A percentile compares a stretch with the other conserved stretches of the same genome.
Evolutionary conservation across 2,329 filamentous ascomycete species (phyloP).

Genomic region (Colletotrichum trifolii): DNA sequence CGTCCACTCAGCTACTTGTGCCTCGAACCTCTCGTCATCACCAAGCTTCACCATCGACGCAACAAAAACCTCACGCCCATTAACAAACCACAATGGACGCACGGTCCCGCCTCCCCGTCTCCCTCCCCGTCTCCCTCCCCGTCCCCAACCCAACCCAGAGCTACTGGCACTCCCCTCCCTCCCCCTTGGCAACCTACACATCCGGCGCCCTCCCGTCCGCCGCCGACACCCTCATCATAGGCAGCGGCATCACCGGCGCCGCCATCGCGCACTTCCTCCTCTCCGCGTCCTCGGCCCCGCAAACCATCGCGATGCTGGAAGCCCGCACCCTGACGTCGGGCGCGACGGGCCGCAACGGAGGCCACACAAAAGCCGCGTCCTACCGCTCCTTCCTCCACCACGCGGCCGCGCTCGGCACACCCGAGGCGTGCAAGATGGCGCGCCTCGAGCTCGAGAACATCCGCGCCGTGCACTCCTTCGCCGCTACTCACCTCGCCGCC

Average conservation of each 20-base stretch:
- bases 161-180: conserved; percentile 59
- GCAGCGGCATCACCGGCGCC: conserved; percentile 65
- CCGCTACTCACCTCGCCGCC: conserved; percentile 49
- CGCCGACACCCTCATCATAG: conserved; percentile 63
- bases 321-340: conserved; percentile 61
- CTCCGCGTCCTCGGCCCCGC: conserved; percentile 13
- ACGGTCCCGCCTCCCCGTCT: conserved; percentile 25
- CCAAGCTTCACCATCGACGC: not conserved
- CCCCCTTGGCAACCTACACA: conserved; percentile 43
- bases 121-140: conserved; percentile 51
- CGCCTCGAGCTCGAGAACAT: conserved; percentile 65
- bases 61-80: not conserved
- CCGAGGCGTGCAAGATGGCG: conserved; percentile 61
- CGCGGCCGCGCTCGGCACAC: conserved; percentile 54
- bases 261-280: conserved; percentile 48
- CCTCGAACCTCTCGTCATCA: not conserved
- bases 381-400: conserved; percentile 63
- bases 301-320: conserved; percentile 58
- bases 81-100: conserved; percentile 17
- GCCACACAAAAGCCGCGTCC: conserved; percentile 60
- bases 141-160: conserved; percentile 54
- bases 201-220: conserved; percentile 45
- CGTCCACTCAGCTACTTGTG: not conserved
- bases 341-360: conserved; percentile 65
- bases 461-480: conserved; percentile 64